A percentile compares a stretch with the other conserved stretches of the same genome.
Conservation (phyloP, 768 basidiomycete species). For the Mycena vulgaris region DNA sequence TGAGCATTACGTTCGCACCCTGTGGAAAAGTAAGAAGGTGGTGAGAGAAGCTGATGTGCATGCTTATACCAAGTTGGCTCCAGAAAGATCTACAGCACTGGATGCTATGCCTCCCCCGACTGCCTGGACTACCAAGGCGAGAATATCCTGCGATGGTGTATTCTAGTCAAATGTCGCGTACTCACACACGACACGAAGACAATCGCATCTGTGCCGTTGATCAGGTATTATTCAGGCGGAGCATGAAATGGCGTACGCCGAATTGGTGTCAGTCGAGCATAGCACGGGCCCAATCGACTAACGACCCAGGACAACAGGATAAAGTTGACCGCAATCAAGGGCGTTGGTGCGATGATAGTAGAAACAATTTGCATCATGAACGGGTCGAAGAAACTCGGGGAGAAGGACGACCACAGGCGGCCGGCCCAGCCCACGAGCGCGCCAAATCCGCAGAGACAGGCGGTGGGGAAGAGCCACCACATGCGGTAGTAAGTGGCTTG, state of each 20-base stretch:
- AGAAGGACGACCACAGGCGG: conserved; percentile 62
- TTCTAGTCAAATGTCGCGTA: no score
- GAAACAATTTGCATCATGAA: conserved; percentile 60
- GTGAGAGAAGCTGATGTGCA: neutral
- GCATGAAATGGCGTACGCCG: conserved; percentile 48
- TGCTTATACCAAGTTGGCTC: neutral
- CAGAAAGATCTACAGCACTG: neutral
- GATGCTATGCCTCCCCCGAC: conserved; percentile 5
- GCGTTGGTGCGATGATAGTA: conserved; percentile 70
- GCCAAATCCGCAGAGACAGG: conserved; percentile 59
- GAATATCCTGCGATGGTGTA: neutral
- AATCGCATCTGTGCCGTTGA: neutral
- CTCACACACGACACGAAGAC: neutral
- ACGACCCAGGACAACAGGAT: conserved; percentile 66
- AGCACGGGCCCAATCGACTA: conserved; percentile 58
- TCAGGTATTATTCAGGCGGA: neutral
- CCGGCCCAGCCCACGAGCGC: conserved; percentile 72
- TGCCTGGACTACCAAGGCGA: neutral
- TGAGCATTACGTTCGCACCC: conserved; percentile 30
- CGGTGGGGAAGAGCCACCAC: conserved; percentile 70
- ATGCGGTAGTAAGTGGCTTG: conserved; percentile 61
- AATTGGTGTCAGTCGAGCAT: conserved; percentile 63
- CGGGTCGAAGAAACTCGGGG: conserved; percentile 41
- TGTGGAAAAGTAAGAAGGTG: neutral
- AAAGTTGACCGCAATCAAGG: conserved; percentile 71